These are phyloP conservation scores for Halophytophthora polymorphica DNA, from an alignment of 352 stramenopile genomes.

Conservation along the genomic window DNA sequence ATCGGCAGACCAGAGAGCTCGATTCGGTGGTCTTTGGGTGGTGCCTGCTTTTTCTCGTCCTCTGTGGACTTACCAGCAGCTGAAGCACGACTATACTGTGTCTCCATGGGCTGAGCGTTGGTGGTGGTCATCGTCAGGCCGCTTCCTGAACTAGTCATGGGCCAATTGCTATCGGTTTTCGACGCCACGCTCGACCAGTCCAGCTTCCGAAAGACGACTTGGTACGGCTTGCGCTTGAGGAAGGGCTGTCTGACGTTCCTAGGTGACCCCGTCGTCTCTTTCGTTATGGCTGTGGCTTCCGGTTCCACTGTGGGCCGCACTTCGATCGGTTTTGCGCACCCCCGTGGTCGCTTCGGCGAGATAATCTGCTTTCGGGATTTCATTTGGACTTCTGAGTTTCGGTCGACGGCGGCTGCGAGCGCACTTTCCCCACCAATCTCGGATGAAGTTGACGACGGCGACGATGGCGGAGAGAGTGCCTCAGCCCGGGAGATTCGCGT, in stretches of 20 bases:
- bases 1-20: background rate
- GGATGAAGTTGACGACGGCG: conserved; percentile 47
- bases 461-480: conserved; percentile 50
- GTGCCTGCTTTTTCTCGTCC: background rate
- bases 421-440: conserved; percentile 17
- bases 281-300: conserved; percentile 2
- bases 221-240: conserved; percentile 67
- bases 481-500: conserved; percentile 31
- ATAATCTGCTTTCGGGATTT: conserved; percentile 11
- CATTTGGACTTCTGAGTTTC: background rate
- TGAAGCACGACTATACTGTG: conserved; percentile 1
- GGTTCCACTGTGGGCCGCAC: conserved; percentile 6
- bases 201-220: conserved; percentile 61
- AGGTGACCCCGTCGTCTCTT: conserved; percentile 5
- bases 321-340: conserved; percentile 1
- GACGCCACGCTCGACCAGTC: conserved; percentile 56
- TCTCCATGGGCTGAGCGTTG: background rate
- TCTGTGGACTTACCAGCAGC: background rate
- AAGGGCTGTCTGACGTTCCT: conserved; percentile 25
- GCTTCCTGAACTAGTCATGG: conserved; percentile 7
- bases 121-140: background rate
- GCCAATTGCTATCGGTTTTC: conserved; percentile 56
- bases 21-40: background rate
- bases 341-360: conserved; percentile 11
- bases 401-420: background rate